Percentiles rank a stretch among this genome's conserved stretches.
Evolutionary conservation across 768 basidiomycete species (phyloP).

Genomic region (Rhodotorula taiwanensis): DNA sequence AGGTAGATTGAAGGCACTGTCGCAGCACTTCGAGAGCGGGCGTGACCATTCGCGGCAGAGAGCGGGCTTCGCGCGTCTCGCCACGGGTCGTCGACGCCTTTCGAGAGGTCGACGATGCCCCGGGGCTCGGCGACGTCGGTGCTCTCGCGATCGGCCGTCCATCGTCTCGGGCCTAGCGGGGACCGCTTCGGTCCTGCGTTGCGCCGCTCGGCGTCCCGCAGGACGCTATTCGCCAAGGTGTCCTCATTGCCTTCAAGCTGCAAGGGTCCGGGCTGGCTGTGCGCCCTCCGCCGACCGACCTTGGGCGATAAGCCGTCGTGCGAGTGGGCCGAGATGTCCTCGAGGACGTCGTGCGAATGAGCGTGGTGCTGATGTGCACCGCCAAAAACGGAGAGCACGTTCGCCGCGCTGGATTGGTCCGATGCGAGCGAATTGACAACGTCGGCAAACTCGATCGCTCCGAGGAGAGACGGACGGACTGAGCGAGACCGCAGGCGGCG

Average conservation of each 20-base stretch:
- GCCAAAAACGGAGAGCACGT: constrained; percentile 30
- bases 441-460: constrained; percentile 90
- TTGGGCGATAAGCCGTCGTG: background rate
- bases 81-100: constrained; percentile 32
- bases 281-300: constrained; percentile 4
- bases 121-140: background rate
- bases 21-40: background rate
- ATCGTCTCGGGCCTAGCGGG: background rate
- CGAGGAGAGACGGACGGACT: constrained; percentile 62
- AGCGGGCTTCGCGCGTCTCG: background rate
- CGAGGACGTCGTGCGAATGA: constrained; percentile 13
- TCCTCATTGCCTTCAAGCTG: constrained; percentile 9
- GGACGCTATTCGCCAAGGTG: constrained; percentile 1
- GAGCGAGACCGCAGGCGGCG: background rate
- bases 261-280: constrained; percentile 8
- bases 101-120: constrained; percentile 19
- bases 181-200: background rate
- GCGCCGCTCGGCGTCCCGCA: constrained; percentile 2
- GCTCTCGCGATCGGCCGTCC: constrained; percentile 4
- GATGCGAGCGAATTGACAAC: constrained; percentile 72
- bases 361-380: constrained; percentile 17
- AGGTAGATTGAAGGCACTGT: constrained; percentile 31
- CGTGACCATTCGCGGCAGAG: background rate
- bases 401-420: constrained; percentile 46
- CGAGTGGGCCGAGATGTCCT: background rate